Percentiles rank a stretch among this genome's conserved stretches.
These are phyloP conservation scores for Globisporangium sylvaticum DNA, from an alignment of 352 stramenopile species.

Conservation along the genomic window DNA sequence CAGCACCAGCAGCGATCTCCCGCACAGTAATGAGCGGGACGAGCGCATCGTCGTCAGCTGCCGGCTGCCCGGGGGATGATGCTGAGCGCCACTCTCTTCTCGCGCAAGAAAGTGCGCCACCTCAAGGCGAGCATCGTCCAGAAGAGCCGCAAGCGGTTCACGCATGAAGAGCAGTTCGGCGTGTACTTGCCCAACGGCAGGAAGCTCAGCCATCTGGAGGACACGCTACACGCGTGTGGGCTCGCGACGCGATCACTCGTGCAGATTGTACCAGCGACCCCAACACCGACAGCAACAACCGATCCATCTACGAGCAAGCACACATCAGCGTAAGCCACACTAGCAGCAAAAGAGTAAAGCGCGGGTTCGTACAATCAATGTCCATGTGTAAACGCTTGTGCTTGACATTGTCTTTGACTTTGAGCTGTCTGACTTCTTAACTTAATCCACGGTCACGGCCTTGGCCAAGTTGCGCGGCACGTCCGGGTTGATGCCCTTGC, in stretches of 20 bases:
- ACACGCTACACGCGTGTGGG: constrained; percentile 29
- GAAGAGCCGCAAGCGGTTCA: constrained; percentile 42
- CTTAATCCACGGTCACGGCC: constrained; percentile 98
- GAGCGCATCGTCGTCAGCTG: constrained; percentile 44
- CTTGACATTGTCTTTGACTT: background rate
- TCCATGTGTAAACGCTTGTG: background rate
- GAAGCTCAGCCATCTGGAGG: constrained; percentile 31
- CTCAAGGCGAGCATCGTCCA: constrained; percentile 46
- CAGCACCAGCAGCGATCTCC: constrained; percentile 5
- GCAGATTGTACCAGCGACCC: constrained; percentile 34
- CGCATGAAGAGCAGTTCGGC: constrained; percentile 48
- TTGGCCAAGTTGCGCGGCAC: constrained; percentile 98
- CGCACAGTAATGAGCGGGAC: background rate
- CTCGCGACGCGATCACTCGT: constrained; percentile 40
- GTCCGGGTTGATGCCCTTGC: constrained; percentile 97
- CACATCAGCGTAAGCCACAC: background rate
- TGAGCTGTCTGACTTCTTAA: constrained; percentile 3
- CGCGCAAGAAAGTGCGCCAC: constrained; percentile 39
- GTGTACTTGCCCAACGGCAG: constrained; percentile 38
- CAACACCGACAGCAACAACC: background rate
- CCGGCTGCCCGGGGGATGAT: constrained; percentile 54
- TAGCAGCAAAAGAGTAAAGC: background rate
- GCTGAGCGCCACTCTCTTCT: constrained; percentile 34
- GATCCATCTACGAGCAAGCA: background rate
- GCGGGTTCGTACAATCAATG: background rate